These are phyloP conservation scores for Fomitopsis pinicola DNA, from an alignment of 1,284 basidiomycete species.

Conservation along the genomic window DNA sequence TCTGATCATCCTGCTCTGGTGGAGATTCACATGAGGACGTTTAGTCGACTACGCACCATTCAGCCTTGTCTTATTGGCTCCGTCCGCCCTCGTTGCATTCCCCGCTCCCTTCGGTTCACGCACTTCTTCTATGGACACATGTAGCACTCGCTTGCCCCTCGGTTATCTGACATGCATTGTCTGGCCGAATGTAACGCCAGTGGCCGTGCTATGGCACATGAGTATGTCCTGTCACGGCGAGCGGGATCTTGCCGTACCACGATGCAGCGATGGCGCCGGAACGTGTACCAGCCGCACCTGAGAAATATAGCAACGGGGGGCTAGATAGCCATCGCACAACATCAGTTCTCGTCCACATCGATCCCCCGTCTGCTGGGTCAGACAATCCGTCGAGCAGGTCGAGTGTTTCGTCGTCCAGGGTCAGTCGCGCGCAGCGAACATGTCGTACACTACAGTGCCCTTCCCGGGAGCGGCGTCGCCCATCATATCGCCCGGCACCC, in stretches of 20 bases:
- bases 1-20: conserved; percentile 86
- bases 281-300: neutral
- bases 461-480: conserved; percentile 21
- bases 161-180: neutral
- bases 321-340: conserved; percentile 12
- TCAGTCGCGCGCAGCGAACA: neutral
- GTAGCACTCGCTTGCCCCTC: neutral
- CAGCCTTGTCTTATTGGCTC: conserved; percentile 9
- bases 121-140: conserved; percentile 2
- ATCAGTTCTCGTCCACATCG: conserved; percentile 6
- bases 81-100: conserved; percentile 1
- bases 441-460: conserved; percentile 11
- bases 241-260: conserved; percentile 23
- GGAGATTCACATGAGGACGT: conserved; percentile 68
- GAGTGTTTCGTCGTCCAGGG: neutral
- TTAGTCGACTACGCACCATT: conserved; percentile 8
- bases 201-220: neutral
- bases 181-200: neutral
- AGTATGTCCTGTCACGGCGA: neutral
- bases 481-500: conserved; percentile 7
- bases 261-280: conserved; percentile 9
- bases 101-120: neutral
- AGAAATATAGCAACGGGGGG: conserved; percentile 3
- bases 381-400: neutral
- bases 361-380: conserved; percentile 3